Conservation (phyloP, 140 eudicot species). For the Bidens hawaiensis region DNA sequence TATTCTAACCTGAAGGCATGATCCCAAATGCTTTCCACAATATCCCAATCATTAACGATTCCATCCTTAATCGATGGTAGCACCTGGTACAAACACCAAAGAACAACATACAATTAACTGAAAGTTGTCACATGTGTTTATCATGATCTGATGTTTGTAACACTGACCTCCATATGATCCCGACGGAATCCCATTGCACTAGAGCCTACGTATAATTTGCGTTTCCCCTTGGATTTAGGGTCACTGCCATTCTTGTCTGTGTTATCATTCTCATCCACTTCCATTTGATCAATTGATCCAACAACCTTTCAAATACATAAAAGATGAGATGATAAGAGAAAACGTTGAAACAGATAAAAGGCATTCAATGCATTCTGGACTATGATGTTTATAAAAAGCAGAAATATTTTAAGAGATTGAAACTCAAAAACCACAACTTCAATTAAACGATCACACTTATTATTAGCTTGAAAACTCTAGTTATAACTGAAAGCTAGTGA, state of each 20-base stretch:
- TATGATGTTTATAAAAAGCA: background rate
- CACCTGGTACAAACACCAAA: constrained; percentile 42
- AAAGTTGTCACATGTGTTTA: background rate
- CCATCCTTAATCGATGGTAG: constrained; percentile 90
- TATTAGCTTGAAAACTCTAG: too few relatives aligned
- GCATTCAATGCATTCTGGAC: background rate
- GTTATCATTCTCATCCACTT: constrained; percentile 72
- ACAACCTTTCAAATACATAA: constrained; percentile 46
- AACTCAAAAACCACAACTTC: background rate
- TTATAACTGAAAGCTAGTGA: too few relatives aligned
- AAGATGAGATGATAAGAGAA: background rate
- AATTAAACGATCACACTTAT: background rate
- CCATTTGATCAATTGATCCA: constrained; percentile 92
- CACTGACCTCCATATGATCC: constrained; percentile 95
- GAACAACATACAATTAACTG: background rate
- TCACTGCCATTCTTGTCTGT: constrained; percentile 69
- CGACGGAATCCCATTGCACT: constrained; percentile 84
- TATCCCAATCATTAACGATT: constrained; percentile 88
- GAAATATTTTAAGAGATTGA: background rate
- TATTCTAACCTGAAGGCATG: constrained; percentile 76
- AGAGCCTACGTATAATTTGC: constrained; percentile 82
- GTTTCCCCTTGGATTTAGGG: constrained; percentile 75
- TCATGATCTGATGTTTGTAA: background rate
- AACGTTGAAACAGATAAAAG: background rate
- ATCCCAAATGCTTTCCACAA: constrained; percentile 93